phyloP scores from a whole-genome alignment of 148 eudicot species.

The Bassia scoparia region DNA sequence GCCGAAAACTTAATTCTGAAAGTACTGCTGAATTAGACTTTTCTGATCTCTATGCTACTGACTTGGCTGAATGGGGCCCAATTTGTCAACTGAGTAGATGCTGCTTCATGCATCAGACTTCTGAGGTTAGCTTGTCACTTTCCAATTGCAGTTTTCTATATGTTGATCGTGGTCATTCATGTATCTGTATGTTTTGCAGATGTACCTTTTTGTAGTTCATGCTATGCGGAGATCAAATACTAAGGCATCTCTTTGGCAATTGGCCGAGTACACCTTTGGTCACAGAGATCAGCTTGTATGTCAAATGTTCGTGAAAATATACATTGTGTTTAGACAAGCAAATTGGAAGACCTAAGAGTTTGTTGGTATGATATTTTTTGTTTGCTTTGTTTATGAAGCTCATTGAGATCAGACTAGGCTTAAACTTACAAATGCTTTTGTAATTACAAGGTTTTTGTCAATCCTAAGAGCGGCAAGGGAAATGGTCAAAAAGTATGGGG shows the following conservation, averaged over 20 bases:
- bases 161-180: constrained; percentile 11
- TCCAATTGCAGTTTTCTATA: constrained; percentile 3
- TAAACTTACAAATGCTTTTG: constrained; percentile 25
- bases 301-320: constrained; percentile 49
- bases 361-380: constrained; percentile 53
- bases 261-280: constrained; percentile 69
- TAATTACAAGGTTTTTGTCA: constrained; percentile 72
- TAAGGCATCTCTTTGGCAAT: constrained; percentile 56
- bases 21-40: constrained; percentile 40
- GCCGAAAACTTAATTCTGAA: constrained; percentile 33
- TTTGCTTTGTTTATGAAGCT: constrained; percentile 8
- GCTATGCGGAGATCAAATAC: constrained; percentile 56
- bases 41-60: constrained; percentile 70
- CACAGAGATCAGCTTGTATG: constrained; percentile 57
- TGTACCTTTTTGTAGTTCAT: constrained; percentile 73
- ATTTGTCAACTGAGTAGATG: constrained; percentile 44
- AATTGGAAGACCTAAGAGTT: constrained; percentile 70
- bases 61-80: constrained; percentile 55
- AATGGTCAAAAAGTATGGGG: constrained; percentile 72
- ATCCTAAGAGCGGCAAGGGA: constrained; percentile 87
- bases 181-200: constrained; percentile 40
- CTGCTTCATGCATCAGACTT: constrained; percentile 41
- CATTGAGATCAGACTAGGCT: constrained; percentile 15
- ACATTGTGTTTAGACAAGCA: constrained; percentile 42
- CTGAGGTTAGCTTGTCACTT: constrained; percentile 45